phyloP scores from a whole-genome alignment of 2,329 filamentous ascomycete genomes.

The Trichoderma asperellum region DNA sequence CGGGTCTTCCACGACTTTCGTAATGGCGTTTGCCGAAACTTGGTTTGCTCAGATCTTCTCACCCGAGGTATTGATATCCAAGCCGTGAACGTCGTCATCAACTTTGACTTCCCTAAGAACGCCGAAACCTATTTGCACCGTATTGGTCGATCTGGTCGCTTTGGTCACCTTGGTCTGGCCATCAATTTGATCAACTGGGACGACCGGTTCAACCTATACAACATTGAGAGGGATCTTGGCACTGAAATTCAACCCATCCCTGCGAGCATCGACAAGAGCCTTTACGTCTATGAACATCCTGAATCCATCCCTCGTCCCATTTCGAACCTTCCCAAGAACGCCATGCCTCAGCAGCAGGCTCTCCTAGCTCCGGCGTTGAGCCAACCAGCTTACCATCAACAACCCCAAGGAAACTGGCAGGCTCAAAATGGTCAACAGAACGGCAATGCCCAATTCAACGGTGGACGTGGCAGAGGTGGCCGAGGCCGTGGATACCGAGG shows the following conservation, averaged over 20 bases:
- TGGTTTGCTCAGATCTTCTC: conserved; percentile 95
- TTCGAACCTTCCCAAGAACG: conserved; percentile 50
- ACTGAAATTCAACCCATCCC: conserved; percentile 99
- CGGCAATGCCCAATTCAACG: conserved; percentile 41
- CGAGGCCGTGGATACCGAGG: conserved; percentile 47
- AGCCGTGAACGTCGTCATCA: conserved; percentile 99
- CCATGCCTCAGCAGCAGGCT: conserved; percentile 37
- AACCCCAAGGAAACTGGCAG: conserved; percentile 49
- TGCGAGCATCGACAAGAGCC: conserved; percentile 89
- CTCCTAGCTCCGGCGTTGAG: conserved; percentile 29
- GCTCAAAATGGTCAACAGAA: conserved; percentile 46
- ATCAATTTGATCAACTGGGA: conserved; percentile 99
- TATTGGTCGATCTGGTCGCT: conserved; percentile 95
- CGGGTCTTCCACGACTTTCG: conserved; percentile 99
- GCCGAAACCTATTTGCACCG: conserved; percentile 98
- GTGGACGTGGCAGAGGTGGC: conserved; percentile 45
- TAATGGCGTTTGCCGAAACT: conserved; percentile 95
- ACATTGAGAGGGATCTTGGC: conserved; percentile 94
- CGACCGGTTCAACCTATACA: conserved; percentile 97
- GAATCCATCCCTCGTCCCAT: conserved; percentile 89
- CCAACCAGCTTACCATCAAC: conserved; percentile 30
- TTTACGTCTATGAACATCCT: conserved; percentile 97
- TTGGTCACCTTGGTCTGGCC: conserved; percentile 93
- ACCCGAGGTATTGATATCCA: conserved; percentile 99
- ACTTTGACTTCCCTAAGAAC: conserved; percentile 99